phyloP scores from a whole-genome alignment of 1,284 basidiomycete genomes.

The Marasmius fiardii region DNA sequence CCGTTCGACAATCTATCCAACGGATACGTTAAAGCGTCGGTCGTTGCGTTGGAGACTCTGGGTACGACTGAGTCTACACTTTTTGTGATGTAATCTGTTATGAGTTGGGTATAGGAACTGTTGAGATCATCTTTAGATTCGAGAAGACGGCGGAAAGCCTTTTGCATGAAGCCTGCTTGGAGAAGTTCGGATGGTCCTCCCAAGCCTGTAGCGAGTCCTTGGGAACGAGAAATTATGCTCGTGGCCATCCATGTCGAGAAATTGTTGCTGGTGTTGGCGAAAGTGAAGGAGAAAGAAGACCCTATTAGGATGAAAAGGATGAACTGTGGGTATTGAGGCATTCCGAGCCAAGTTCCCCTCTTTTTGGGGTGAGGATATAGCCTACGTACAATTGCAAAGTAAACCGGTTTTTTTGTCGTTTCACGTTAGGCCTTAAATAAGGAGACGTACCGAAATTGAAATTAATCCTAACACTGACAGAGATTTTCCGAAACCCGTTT shows the following conservation, averaged over 20 bases:
- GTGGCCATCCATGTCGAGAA: slow-evolving; percentile 2
- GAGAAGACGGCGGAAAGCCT: slow-evolving; percentile 13
- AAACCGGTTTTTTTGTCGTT: no score
- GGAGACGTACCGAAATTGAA: no score
- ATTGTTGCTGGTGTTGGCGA: background rate
- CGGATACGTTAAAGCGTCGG: slow-evolving; percentile 12
- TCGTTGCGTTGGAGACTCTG: slow-evolving; percentile 9
- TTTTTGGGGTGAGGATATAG: no score
- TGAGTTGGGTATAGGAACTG: background rate
- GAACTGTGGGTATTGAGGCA: no score
- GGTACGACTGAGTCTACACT: slow-evolving; percentile 13
- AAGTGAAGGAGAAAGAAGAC: no score
- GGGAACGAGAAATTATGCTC: slow-evolving; percentile 16
- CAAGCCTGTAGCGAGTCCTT: slow-evolving; percentile 12
- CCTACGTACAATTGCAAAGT: no score
- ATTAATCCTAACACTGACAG: no score
- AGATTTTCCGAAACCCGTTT: no score
- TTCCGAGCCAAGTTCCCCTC: no score
- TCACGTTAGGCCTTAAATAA: no score
- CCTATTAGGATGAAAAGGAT: no score
- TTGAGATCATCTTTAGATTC: slow-evolving; percentile 6
- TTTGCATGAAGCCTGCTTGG: slow-evolving; percentile 16
- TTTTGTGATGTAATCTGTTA: slow-evolving; percentile 7
- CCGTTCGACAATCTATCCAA: slow-evolving; percentile 17
- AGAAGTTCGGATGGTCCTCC: slow-evolving; percentile 12